A percentile compares a stretch with the other conserved stretches of the same genome.
These are phyloP conservation scores for Paramarasmius palmivorus DNA, from an alignment of 1,284 basidiomycete genomes.

Conservation along the genomic window DNA sequence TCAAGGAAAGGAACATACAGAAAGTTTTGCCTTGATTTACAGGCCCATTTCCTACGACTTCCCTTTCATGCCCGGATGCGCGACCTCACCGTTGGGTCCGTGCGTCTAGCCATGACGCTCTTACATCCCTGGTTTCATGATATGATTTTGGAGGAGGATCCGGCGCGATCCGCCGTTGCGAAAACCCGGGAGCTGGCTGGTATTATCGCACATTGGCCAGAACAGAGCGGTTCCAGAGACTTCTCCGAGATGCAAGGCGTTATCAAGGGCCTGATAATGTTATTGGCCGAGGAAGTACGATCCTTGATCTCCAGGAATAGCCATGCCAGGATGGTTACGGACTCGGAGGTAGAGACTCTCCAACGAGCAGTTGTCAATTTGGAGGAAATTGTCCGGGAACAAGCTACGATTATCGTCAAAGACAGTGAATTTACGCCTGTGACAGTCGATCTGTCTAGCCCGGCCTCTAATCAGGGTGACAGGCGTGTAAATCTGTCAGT, in stretches of 20 bases:
- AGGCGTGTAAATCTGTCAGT: not conserved
- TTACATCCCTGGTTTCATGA: conserved; percentile 68
- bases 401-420: not conserved
- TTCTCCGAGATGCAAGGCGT: conserved; percentile 60
- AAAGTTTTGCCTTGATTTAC: conserved; percentile 69
- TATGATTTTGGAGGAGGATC: conserved; percentile 42
- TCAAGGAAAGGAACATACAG: conserved; percentile 58
- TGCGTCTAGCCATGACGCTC: conserved; percentile 63
- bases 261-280: conserved; percentile 53
- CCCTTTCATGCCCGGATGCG: conserved; percentile 54
- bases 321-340: conserved; percentile 13
- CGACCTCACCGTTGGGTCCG: conserved; percentile 66
- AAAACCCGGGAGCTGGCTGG: conserved; percentile 55
- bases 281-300: conserved; percentile 64
- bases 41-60: conserved; percentile 57
- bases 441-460: not conserved
- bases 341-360: conserved; percentile 41
- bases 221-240: conserved; percentile 61
- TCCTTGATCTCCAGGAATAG: conserved; percentile 39
- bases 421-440: not conserved
- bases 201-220: conserved; percentile 68
- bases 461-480: not conserved
- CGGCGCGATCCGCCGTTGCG: conserved; percentile 38
- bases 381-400: conserved; percentile 25
- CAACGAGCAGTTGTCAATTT: conserved; percentile 51